These are phyloP conservation scores for Malus fusca DNA, from an alignment of 306 rosid genomes.

Conservation along the genomic window DNA sequence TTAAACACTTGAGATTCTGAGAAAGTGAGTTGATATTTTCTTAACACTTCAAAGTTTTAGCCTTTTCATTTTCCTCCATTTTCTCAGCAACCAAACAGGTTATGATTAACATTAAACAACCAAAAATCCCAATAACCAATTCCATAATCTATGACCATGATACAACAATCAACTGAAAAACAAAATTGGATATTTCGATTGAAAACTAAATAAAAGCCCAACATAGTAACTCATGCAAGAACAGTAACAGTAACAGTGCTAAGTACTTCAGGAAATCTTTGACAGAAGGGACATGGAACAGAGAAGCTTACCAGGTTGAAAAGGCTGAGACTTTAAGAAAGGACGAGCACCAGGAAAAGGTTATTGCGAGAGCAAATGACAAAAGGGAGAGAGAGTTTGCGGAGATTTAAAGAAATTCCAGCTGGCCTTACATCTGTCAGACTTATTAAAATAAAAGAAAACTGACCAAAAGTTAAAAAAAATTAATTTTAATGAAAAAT, in stretches of 20 bases:
- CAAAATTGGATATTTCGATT: not conserved
- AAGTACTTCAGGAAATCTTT: not conserved
- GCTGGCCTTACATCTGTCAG: not conserved
- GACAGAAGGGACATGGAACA: not conserved
- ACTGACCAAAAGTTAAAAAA: too few relatives aligned
- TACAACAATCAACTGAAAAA: not conserved
- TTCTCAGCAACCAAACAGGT: slow-evolving; percentile 1
- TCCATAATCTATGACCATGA: not conserved
- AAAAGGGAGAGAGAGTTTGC: not conserved
- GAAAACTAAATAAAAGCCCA: not conserved
- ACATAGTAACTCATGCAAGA: not conserved
- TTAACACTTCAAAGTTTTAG: not conserved
- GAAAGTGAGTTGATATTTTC: not conserved
- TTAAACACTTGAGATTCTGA: not conserved
- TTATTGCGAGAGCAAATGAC: not conserved
- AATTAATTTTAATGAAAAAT: too few relatives aligned
- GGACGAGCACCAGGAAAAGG: not conserved
- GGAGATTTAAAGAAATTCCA: not conserved
- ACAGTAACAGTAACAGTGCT: not conserved
- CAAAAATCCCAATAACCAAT: not conserved
- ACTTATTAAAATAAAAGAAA: not conserved
- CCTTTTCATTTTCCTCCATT: not conserved
- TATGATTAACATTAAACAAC: not conserved
- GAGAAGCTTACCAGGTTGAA: not conserved
- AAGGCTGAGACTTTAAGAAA: not conserved